phyloP scores from a whole-genome alignment of 192 early-diverging fungal species.

The Mortierella hygrophila region DNA sequence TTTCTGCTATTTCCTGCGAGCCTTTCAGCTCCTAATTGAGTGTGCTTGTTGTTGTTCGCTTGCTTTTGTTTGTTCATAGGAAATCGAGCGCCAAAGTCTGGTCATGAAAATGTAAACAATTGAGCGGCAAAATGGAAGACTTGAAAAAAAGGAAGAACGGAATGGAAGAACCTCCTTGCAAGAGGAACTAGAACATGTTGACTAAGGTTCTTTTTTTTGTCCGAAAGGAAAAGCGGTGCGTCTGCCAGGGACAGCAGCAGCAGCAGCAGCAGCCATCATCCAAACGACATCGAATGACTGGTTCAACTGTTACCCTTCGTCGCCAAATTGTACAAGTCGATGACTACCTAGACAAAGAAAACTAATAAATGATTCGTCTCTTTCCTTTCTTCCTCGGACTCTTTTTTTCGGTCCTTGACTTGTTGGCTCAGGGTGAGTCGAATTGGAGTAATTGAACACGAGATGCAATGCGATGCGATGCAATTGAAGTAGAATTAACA shows the following conservation, averaged over 20 bases:
- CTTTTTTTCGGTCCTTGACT: background rate
- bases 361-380: background rate
- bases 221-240: background rate
- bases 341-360: background rate
- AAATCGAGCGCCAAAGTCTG: background rate
- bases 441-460: background rate
- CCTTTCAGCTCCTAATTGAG: background rate
- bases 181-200: background rate
- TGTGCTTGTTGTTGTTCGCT: background rate
- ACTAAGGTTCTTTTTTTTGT: background rate
- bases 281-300: background rate
- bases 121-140: background rate
- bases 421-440: slow-evolving; percentile 1
- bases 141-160: background rate
- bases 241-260: background rate
- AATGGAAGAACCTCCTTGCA: background rate
- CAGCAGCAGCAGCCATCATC: background rate
- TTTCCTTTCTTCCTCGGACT: background rate
- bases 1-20: background rate
- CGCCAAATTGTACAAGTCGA: background rate
- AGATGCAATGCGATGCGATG: background rate
- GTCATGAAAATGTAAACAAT: background rate
- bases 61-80: background rate
- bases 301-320: background rate
- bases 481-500: background rate